Percentiles rank a stretch among this genome's conserved stretches.
Conservation (phyloP, 2,329 filamentous ascomycete species). For the Phaeophleospora eucalypticola region DNA sequence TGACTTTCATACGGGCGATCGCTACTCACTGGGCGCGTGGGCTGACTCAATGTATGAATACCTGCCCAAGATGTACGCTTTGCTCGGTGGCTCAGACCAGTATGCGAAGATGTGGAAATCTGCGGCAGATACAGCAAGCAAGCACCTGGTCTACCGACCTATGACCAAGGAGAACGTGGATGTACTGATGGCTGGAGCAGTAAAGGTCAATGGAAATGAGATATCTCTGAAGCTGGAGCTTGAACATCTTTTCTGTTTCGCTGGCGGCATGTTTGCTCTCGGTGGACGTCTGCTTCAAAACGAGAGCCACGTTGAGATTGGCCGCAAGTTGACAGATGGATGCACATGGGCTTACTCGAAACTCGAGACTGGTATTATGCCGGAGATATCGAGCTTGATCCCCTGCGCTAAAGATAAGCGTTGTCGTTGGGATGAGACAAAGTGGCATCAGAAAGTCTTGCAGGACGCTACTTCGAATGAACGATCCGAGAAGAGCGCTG, state of each 20-base stretch:
- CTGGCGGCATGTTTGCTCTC: constrained; percentile 66
- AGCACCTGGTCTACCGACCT: constrained; percentile 42
- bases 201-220: constrained; percentile 20
- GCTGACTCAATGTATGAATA: constrained; percentile 35
- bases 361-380: constrained; percentile 57
- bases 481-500: constrained; percentile 23
- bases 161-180: constrained; percentile 41
- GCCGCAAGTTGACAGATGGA: constrained; percentile 56
- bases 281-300: constrained; percentile 58
- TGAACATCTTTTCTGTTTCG: constrained; percentile 67
- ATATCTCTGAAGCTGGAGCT: constrained; percentile 36
- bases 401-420: constrained; percentile 41
- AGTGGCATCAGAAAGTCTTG: constrained; percentile 40
- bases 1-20: constrained; percentile 29
- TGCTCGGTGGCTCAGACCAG: constrained; percentile 30
- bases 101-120: constrained; percentile 44
- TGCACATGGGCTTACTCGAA: constrained; percentile 60
- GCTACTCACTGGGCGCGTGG: constrained; percentile 33
- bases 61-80: constrained; percentile 28
- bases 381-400: constrained; percentile 54
- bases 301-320: constrained; percentile 53
- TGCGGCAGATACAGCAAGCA: constrained; percentile 46
- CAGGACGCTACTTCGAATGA: constrained; percentile 24
- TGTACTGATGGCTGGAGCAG: constrained; percentile 50
- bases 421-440: constrained; percentile 45